Evolutionary conservation across 306 rosid species (phyloP), one percentile per base, ranked within the genome.

Genomic region (Mimosa pudica): DNA sequence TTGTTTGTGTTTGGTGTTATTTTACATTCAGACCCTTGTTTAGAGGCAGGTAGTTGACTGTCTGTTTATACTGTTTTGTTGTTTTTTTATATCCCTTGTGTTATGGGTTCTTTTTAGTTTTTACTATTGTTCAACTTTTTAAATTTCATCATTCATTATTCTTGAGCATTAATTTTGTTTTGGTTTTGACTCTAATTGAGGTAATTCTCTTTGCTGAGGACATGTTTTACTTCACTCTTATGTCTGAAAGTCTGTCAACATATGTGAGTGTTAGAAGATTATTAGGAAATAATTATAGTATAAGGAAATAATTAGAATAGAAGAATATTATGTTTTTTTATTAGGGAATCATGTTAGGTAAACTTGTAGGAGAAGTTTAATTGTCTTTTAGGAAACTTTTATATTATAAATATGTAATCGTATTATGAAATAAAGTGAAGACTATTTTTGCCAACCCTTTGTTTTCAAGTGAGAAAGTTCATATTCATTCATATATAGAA

Each of bases 1-100:
- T 38, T 14, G 0, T 75, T 70, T 46, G 46, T 66, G 5, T 12
- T 70, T 80, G 24, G 7, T 73, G 64, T 74, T 83, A 35, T 68
- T 82, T 81, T 70, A 71, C 63, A 44, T 49, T 67, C 33, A 76
- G 46, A 66, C 55, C 63, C 65, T 80, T 62, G 14, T 45, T 66
- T 52, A 42, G 71, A 36, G 79, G 68, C 71, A 24, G 79, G 68
- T 65, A 24, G 47, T 44, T 80, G 75, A 55, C 30, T 41, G 17
- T 72, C 24, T 57, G 54, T 57, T 77, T 17, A 51, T 35, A 67
- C 63, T 11, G 18, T 48, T 48, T 10, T 36, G 42, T 38, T 38
- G 42, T 38, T 38, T 38, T 5, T 5, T 38, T 3, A 38, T 38
- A 38, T 38, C 42, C 30, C 30, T 38, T 5, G 42, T 2, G 42